Base-by-base conservation (phyloP, 768 basidiomycete genomes). In the Collybia nuda region DNA sequence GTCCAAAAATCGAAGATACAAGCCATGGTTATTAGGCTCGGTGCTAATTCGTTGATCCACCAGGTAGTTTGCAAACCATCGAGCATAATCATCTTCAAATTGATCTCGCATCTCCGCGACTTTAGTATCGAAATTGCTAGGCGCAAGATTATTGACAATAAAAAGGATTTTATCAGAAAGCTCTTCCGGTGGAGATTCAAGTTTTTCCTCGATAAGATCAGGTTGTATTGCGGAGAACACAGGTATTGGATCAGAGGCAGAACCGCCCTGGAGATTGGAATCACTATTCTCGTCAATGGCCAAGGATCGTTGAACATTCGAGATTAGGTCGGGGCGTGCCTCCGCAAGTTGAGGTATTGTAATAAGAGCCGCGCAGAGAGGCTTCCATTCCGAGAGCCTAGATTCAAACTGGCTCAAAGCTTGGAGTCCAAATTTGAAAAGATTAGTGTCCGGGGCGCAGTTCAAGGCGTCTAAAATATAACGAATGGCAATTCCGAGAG, bases 41-140 rank as follows among this genome's bases (percentile, higher is more conserved):
- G 89, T 88, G 69, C 88, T 90, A 67, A 98, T 85, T 32, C 97
- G 90, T 62, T 98, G 92, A 61, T 95, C 93, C 29, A 99, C 94
- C 42, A 99, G 80, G 67, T 98, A 99, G 64, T 97, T 89, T 40
- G 97, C 96, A 61, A 99, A 97, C 97, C 97, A 99, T 40, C 89
- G 80, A 6, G 92, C 84, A 63, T 93, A 85, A 36, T 81, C 75
- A 58, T 94, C 88, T 40, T 88, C 80, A 68, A 96, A 96, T 49
- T 90, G 76, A 26, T 83, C 84, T 48, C 77, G 78, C 87, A 99
- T 93, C 60, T 98, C 97, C 26, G 71, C 67, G 29, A 94, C 72
- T 68, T 99, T 99, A 21, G 78, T 59, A 32, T 93, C 93, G 53
- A 97, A 95, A 65, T 98, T 99, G 67, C 77, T 90, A 8, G 93